Evolutionary conservation across 441 rosid species (phyloP).

Genomic region (Manihot esculenta): DNA sequence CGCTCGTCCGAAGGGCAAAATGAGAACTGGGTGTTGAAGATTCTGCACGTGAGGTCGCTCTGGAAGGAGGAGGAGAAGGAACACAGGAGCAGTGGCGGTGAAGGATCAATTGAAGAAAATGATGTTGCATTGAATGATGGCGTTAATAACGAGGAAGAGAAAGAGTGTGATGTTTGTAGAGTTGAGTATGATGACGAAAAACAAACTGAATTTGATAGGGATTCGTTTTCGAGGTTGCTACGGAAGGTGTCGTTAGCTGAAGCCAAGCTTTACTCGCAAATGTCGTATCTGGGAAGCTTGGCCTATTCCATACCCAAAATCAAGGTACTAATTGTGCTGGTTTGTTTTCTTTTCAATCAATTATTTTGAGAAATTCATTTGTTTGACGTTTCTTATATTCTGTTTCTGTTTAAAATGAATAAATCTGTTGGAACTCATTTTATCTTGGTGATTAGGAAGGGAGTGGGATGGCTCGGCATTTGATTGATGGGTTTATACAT

Average conservation of each 20-base stretch:
- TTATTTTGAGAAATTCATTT: background rate
- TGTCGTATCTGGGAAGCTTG: constrained; percentile 75
- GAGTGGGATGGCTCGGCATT: background rate
- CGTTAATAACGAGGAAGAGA: constrained; percentile 22
- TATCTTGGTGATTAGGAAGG: background rate
- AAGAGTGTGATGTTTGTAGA: constrained; percentile 53
- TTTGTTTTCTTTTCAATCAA: background rate
- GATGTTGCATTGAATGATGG: background rate
- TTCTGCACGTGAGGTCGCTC: constrained; percentile 65
- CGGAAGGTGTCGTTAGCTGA: constrained; percentile 60
- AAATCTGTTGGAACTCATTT: background rate
- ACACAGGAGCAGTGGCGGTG: constrained; percentile 10
- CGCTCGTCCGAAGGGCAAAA: constrained; percentile 38
- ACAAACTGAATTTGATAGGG: constrained; percentile 54
- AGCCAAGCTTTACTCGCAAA: constrained; percentile 72
- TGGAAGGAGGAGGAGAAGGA: constrained; percentile 43
- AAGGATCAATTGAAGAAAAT: constrained; percentile 16
- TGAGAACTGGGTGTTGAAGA: constrained; percentile 79
- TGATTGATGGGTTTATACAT: background rate
- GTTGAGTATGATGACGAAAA: constrained; percentile 35
- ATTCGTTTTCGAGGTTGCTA: constrained; percentile 67
- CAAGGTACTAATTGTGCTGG: constrained; percentile 40
- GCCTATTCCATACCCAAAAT: constrained; percentile 78
- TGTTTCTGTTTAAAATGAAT: background rate
- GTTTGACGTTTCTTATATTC: background rate